These are phyloP conservation scores for Cryptococcus floricola DNA, from an alignment of 1,284 basidiomycete species.

Conservation along the genomic window DNA sequence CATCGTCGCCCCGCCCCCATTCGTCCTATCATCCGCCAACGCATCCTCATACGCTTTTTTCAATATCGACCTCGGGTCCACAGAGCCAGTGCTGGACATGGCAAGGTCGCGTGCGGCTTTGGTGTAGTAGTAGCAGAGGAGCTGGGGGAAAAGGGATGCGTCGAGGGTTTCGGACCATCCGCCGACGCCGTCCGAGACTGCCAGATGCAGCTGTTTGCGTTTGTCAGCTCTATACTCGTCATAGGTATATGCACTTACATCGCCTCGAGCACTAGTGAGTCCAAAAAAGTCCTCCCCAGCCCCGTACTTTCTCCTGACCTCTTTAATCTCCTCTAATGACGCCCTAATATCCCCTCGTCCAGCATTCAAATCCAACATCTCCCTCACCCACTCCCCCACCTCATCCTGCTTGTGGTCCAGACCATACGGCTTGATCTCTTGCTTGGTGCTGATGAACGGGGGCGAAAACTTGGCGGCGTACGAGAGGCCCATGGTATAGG, in stretches of 20 bases:
- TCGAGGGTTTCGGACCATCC: constrained; percentile 56
- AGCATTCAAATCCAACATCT: constrained; percentile 31
- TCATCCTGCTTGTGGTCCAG: constrained; percentile 10
- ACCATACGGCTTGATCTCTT: constrained; percentile 10
- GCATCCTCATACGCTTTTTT: constrained; percentile 51
- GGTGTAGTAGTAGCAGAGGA: constrained; percentile 52
- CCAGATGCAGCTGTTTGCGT: constrained; percentile 42
- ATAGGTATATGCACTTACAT: constrained; percentile 23
- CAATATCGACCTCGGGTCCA: constrained; percentile 44
- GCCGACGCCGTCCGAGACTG: constrained; percentile 56
- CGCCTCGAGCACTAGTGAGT: constrained; percentile 22
- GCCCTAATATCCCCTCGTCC: constrained; percentile 38
- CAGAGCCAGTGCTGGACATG: constrained; percentile 3
- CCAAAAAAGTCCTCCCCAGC: constrained; percentile 47
- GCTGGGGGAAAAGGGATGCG: constrained; percentile 54
- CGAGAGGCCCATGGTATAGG: constrained; percentile 44
- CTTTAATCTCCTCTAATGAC: constrained; percentile 15
- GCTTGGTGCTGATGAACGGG: constrained; percentile 33
- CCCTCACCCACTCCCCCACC: constrained; percentile 38
- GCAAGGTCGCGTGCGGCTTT: constrained; percentile 24
- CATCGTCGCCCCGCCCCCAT: constrained; percentile 53
- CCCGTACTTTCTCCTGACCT: constrained; percentile 32
- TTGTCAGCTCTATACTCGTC: background rate
- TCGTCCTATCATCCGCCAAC: constrained; percentile 48
- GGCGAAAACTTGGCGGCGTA: constrained; percentile 48